A percentile compares a stretch with the other conserved stretches of the same genome.
Conservation (phyloP, 2,329 filamentous ascomycete genomes). For the Neophaeococcomyces aloes region DNA sequence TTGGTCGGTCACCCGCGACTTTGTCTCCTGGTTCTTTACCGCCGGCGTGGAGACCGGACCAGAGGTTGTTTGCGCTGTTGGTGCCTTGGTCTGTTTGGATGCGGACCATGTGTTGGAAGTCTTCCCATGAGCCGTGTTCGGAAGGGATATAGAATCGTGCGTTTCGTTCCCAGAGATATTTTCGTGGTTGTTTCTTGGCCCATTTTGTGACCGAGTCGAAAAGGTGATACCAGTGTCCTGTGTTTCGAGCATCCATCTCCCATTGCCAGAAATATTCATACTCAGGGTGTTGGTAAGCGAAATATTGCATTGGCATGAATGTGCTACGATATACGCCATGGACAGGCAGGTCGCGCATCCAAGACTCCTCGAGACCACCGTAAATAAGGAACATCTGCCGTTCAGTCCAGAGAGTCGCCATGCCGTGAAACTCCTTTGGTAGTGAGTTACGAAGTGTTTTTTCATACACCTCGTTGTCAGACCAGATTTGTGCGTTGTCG, state of each 20-base stretch:
- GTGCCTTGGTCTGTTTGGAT: constrained; percentile 64
- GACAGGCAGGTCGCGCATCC: constrained; percentile 60
- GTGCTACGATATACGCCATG: constrained; percentile 89
- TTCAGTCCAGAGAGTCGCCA: constrained; percentile 88
- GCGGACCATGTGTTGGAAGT: constrained; percentile 66
- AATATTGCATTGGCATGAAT: constrained; percentile 91
- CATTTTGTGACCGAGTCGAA: constrained; percentile 60
- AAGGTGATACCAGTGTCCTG: constrained; percentile 71
- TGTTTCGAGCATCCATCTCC: constrained; percentile 90
- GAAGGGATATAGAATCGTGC: constrained; percentile 66
- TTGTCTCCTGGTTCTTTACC: constrained; percentile 22
- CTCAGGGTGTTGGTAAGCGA: constrained; percentile 76
- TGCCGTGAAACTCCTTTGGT: constrained; percentile 74
- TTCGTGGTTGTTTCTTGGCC: constrained; percentile 63
- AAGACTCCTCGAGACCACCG: constrained; percentile 72
- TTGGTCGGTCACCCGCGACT: constrained; percentile 46
- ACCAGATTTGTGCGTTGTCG: constrained; percentile 67
- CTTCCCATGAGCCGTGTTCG: constrained; percentile 67
- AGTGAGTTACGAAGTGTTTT: constrained; percentile 58
- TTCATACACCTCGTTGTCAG: constrained; percentile 63
- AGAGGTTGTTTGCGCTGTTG: constrained; percentile 55
- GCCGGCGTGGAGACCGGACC: constrained; percentile 39
- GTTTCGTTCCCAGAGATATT: constrained; percentile 72
- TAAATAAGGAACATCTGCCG: constrained; percentile 87
- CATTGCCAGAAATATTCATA: constrained; percentile 91